Evolutionary conservation across 495 filamentous ascomycete species (phyloP).

Genomic region (Neurospora discreta): DNA sequence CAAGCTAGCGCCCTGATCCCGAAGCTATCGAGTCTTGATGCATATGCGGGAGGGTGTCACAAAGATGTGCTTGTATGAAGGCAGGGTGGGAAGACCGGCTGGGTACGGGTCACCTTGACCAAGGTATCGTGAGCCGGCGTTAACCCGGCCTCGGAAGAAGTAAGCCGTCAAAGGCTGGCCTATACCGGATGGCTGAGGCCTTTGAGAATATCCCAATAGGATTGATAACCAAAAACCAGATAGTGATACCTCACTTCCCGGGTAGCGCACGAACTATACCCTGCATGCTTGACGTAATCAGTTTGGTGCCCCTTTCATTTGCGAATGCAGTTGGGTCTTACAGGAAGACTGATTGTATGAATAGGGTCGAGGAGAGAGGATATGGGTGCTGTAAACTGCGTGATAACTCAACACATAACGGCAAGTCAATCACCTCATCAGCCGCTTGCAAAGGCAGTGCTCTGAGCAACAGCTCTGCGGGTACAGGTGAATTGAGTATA

Average conservation of each 20-base stretch:
- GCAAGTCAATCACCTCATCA: background rate
- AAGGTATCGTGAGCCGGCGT: background rate
- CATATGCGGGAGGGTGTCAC: slow-evolving; percentile 7
- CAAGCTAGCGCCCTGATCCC: background rate
- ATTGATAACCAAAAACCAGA: background rate
- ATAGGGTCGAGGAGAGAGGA: background rate
- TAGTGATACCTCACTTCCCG: background rate
- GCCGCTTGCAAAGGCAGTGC: background rate
- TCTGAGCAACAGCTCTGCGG: background rate
- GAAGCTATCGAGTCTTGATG: slow-evolving; percentile 6
- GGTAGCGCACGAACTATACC: background rate
- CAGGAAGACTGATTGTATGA: background rate
- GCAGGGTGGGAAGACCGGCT: background rate
- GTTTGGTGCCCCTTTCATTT: background rate
- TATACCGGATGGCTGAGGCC: background rate
- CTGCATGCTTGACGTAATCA: background rate
- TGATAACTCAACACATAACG: background rate
- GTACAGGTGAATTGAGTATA: background rate
- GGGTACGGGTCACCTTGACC: background rate
- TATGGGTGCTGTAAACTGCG: background rate
- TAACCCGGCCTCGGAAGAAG: background rate
- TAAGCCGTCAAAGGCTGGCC: background rate
- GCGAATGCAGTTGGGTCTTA: background rate
- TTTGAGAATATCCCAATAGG: background rate
- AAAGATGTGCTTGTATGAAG: slow-evolving; percentile 11